Percentiles rank a stretch among this genome's conserved stretches.
Conservation (phyloP, 257 asterid species). For the Nicotiana attenuata region DNA sequence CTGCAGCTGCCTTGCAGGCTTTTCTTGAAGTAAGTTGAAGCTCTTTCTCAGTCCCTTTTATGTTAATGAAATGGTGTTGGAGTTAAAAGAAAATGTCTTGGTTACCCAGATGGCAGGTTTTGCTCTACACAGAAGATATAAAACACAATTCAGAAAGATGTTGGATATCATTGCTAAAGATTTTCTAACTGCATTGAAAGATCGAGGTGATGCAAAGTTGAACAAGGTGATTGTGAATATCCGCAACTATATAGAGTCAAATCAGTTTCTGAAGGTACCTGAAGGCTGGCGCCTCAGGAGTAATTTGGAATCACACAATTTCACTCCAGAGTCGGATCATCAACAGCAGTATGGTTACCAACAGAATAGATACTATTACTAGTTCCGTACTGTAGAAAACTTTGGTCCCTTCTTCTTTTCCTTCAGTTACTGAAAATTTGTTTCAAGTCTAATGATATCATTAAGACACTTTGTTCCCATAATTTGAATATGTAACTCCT, state of each 20-base stretch:
- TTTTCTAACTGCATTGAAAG: conserved; percentile 45
- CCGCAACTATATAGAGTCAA: conserved; percentile 47
- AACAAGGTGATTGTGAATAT: conserved; percentile 31
- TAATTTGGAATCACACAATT: conserved; percentile 31
- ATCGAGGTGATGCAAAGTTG: conserved; percentile 34
- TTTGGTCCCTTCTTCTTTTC: not conserved
- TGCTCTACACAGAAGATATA: conserved; percentile 46
- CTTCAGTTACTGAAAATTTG: not conserved
- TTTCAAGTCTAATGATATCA: not conserved
- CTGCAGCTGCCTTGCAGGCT: conserved; percentile 64
- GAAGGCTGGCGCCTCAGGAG: conserved; percentile 48
- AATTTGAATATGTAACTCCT: not conserved
- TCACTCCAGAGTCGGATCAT: conserved; percentile 4
- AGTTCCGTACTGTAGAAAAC: not conserved
- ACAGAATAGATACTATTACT: not conserved
- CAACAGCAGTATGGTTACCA: conserved; percentile 6
- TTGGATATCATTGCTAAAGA: conserved; percentile 38
- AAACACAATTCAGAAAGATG: conserved; percentile 60
- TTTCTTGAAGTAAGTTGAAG: conserved; percentile 68
- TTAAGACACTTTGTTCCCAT: not conserved
- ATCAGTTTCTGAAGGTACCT: conserved; percentile 54
- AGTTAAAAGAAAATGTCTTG: conserved; percentile 6
- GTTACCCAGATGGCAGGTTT: conserved; percentile 70
- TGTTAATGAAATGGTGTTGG: not conserved
- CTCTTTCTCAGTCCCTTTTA: not conserved